Conservation (phyloP, 345 rosid genomes). For the Nephelium lappaceum region DNA sequence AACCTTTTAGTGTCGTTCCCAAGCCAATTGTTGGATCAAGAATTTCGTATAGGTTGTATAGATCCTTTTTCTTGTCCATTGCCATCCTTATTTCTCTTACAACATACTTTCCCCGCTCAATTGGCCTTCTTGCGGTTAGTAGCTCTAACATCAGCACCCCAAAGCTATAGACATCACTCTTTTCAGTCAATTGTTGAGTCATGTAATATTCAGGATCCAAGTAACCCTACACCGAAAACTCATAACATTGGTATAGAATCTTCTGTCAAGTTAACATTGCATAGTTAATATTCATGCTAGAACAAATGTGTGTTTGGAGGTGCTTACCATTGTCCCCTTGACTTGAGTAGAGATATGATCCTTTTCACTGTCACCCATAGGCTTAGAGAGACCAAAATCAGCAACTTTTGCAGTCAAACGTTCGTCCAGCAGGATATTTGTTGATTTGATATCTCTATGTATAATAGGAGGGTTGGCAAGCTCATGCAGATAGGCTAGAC, state of each 20-base stretch:
- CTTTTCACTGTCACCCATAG: slow-evolving; percentile 55
- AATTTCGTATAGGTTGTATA: slow-evolving; percentile 64
- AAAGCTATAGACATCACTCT: slow-evolving; percentile 94
- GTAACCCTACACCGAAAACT: slow-evolving; percentile 57
- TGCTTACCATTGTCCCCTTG: slow-evolving; percentile 93
- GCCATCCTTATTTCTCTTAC: slow-evolving; percentile 70
- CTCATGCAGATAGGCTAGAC: slow-evolving; percentile 87
- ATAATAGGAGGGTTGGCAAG: slow-evolving; percentile 95
- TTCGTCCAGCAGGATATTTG: slow-evolving; percentile 79
- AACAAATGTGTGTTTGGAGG: background rate
- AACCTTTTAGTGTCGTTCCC: slow-evolving; percentile 53
- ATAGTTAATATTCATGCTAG: background rate
- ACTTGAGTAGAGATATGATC: slow-evolving; percentile 89
- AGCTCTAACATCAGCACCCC: slow-evolving; percentile 89
- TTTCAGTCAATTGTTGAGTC: slow-evolving; percentile 87
- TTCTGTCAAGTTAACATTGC: background rate
- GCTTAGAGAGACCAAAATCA: slow-evolving; percentile 94
- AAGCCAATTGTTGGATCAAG: slow-evolving; percentile 62
- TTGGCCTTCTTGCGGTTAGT: slow-evolving; percentile 68
- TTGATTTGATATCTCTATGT: slow-evolving; percentile 89
- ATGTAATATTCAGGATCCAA: slow-evolving; percentile 95
- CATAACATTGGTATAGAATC: slow-evolving; percentile 5
- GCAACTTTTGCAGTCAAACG: slow-evolving; percentile 82
- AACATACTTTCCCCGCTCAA: slow-evolving; percentile 78
- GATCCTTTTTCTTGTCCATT: slow-evolving; percentile 56